These are phyloP conservation scores for Diplocarpon rosae DNA, from an alignment of 2,329 filamentous ascomycete species.

Conservation along the genomic window DNA sequence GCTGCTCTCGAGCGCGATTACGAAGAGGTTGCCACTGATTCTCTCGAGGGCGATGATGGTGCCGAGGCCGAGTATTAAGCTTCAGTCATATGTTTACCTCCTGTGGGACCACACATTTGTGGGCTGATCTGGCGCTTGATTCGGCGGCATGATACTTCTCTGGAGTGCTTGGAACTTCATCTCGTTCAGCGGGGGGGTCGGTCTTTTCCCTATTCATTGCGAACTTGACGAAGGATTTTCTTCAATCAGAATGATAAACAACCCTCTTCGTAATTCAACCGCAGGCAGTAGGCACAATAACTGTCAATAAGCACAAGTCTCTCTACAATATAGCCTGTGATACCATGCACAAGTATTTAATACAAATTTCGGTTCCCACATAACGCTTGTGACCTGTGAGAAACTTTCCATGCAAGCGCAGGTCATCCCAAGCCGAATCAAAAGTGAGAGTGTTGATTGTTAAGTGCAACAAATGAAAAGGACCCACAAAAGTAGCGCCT, in stretches of 20 bases:
- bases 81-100: conserved; percentile 20
- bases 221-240: conserved; percentile 19
- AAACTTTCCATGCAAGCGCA: no score
- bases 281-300: conserved; percentile 11
- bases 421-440: no score
- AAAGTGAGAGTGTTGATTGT: no score
- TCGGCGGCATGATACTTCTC: conserved; percentile 21
- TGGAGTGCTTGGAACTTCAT: conserved; percentile 22
- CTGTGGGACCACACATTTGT: conserved; percentile 24
- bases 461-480: no score
- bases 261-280: conserved; percentile 25
- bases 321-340: background rate
- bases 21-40: conserved; percentile 95
- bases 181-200: conserved; percentile 19
- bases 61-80: conserved; percentile 42
- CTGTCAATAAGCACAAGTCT: conserved; percentile 7
- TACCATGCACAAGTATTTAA: no score
- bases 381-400: conserved; percentile 12
- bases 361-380: no score
- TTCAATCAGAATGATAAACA: conserved; percentile 24
- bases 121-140: conserved; percentile 23
- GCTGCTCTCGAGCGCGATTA: conserved; percentile 97
- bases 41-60: conserved; percentile 75
- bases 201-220: conserved; percentile 18
- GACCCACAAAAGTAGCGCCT: no score